Percentiles rank a stretch among this genome's conserved stretches.
phyloP scores from a whole-genome alignment of 768 basidiomycete genomes.

The Russula lepida region DNA sequence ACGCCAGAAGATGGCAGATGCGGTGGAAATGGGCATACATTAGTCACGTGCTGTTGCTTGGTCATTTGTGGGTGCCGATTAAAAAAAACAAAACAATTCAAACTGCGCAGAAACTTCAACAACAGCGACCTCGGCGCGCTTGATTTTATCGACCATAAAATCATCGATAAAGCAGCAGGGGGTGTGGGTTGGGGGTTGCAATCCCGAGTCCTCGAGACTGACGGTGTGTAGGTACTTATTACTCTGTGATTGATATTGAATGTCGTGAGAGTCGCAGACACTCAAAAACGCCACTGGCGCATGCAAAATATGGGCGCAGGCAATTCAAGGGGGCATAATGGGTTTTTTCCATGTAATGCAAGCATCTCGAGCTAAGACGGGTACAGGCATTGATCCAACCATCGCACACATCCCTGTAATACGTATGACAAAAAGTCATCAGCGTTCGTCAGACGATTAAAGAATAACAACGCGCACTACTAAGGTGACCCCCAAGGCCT shows the following conservation, averaged over 20 bases:
- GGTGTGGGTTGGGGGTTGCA: background rate
- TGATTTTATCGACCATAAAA: background rate
- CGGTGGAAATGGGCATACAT: slow-evolving; percentile 1
- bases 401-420: slow-evolving; percentile 13
- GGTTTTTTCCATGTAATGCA: slow-evolving; percentile 19
- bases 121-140: slow-evolving; percentile 15
- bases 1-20: background rate
- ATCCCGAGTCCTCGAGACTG: background rate
- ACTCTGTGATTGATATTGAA: background rate
- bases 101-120: slow-evolving; percentile 15
- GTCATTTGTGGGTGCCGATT: background rate
- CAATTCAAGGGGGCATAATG: slow-evolving; percentile 1
- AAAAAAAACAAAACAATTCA: background rate
- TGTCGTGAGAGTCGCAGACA: slow-evolving; percentile 10
- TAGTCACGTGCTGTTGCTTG: background rate
- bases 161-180: background rate
- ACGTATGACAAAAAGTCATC: background rate
- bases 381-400: slow-evolving; percentile 10
- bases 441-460: background rate
- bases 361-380: slow-evolving; percentile 15
- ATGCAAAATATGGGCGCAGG: background rate
- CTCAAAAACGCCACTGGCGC: slow-evolving; percentile 7
- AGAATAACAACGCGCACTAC: background rate
- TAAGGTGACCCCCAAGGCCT: slow-evolving; percentile 16
- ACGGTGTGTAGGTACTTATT: background rate